Percentiles rank a stretch among this genome's conserved stretches.
Evolutionary conservation across 345 rosid species (phyloP).

Genomic region (Stellera chamaejasme): DNA sequence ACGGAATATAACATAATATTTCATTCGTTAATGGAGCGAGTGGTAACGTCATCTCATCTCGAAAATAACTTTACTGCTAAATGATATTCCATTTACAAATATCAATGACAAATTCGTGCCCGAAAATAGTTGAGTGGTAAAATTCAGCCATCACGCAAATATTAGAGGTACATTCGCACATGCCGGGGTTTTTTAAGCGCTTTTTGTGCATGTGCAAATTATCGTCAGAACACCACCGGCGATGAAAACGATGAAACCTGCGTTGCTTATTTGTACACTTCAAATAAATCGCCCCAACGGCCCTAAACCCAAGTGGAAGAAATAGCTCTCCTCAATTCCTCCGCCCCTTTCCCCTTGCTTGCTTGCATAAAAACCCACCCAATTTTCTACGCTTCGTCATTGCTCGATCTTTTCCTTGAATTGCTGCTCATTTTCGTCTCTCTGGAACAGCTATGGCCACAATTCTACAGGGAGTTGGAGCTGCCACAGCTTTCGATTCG

Average conservation of each 20-base stretch:
- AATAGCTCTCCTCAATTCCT: slow-evolving; percentile 28
- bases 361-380: slow-evolving; percentile 13
- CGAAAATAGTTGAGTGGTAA: no score
- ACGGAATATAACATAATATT: no score
- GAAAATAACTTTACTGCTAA: no score
- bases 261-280: slow-evolving; percentile 4
- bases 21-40: no score
- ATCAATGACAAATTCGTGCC: no score
- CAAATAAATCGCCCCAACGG: slow-evolving; percentile 23
- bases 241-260: slow-evolving; percentile 20
- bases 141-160: no score
- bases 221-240: background rate
- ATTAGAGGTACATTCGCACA: no score
- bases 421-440: slow-evolving; percentile 5
- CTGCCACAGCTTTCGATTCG: slow-evolving; percentile 48
- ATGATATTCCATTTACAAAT: no score
- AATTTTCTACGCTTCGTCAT: background rate
- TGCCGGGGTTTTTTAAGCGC: no score
- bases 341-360: slow-evolving; percentile 30
- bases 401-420: background rate
- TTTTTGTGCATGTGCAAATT: no score
- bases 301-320: background rate
- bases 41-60: no score
- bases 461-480: slow-evolving; percentile 52
- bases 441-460: slow-evolving; percentile 39